Evolutionary conservation across 345 rosid species (phyloP).

Genomic region (Dovyalis caffra): DNA sequence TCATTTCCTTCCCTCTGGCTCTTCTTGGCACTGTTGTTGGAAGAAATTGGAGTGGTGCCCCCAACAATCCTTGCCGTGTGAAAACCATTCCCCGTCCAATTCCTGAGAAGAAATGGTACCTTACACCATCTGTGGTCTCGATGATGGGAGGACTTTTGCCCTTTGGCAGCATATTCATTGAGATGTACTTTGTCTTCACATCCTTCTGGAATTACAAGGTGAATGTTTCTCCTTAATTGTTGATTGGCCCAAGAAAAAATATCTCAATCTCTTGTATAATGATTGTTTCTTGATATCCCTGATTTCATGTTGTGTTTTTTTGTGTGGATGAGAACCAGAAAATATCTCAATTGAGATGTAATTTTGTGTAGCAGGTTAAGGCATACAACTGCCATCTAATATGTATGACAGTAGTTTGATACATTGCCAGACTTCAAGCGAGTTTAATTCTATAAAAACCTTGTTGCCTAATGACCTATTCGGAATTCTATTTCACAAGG

Average conservation of each 20-base stretch:
- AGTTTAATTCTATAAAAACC: not conserved
- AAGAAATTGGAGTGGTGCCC: slow-evolving; percentile 94
- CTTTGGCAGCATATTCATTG: slow-evolving; percentile 94
- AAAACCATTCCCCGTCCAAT: slow-evolving; percentile 96
- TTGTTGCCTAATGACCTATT: not conserved
- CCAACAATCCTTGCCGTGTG: slow-evolving; percentile 93
- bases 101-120: slow-evolving; percentile 96
- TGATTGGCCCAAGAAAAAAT: not conserved
- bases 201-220: slow-evolving; percentile 99
- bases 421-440: not conserved
- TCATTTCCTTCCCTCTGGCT: slow-evolving; percentile 91
- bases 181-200: slow-evolving; percentile 96
- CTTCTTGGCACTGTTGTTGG: slow-evolving; percentile 95
- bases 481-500: not conserved
- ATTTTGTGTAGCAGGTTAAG: not conserved
- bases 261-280: not conserved
- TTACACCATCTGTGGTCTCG: slow-evolving; percentile 86
- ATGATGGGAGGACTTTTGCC: slow-evolving; percentile 93
- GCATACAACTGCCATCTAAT: not conserved
- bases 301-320: not conserved
- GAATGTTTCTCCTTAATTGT: slow-evolving; percentile 10
- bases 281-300: not conserved
- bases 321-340: too few species aligned
- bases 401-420: not conserved
- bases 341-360: too few species aligned